A percentile compares a stretch with the other conserved stretches of the same genome.
Evolutionary conservation across 176 grass and related monocot genomes (phyloP).

Genomic region (Themeda triandra): DNA sequence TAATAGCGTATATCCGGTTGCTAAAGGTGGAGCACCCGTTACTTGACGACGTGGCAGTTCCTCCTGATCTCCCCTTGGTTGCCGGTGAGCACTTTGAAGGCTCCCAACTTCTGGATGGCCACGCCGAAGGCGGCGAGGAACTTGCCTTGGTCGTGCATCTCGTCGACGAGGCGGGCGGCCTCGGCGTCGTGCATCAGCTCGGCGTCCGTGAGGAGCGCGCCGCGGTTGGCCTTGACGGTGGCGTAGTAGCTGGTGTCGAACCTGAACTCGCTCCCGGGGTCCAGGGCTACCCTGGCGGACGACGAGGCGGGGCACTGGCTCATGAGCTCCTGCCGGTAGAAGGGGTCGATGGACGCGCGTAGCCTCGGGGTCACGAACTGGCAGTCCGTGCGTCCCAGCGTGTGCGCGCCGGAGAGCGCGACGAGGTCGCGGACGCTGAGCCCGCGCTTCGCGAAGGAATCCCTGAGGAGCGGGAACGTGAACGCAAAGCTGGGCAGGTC

Average conservation of each 20-base stretch:
- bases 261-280: too few species aligned
- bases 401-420: slow-evolving; percentile 57
- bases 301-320: too few species aligned
- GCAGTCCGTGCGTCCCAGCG: neutral
- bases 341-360: too few species aligned
- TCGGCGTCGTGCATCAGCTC: neutral
- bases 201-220: neutral
- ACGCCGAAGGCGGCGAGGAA: neutral
- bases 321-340: too few species aligned
- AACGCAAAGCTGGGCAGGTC: too few species aligned
- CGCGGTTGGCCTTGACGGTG: too few species aligned
- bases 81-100: neutral
- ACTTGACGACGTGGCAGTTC: neutral
- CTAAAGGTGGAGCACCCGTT: neutral
- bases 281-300: too few species aligned
- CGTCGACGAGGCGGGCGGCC: neutral
- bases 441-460: neutral
- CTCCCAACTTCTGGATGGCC: neutral
- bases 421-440: slow-evolving; percentile 42
- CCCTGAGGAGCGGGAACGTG: too few species aligned
- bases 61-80: neutral
- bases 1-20: too few species aligned
- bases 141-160: neutral
- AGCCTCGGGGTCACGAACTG: too few species aligned
- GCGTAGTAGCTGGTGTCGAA: neutral